Base-by-base conservation (phyloP, 805 yeast species). In the Pichia heedii region DNA sequence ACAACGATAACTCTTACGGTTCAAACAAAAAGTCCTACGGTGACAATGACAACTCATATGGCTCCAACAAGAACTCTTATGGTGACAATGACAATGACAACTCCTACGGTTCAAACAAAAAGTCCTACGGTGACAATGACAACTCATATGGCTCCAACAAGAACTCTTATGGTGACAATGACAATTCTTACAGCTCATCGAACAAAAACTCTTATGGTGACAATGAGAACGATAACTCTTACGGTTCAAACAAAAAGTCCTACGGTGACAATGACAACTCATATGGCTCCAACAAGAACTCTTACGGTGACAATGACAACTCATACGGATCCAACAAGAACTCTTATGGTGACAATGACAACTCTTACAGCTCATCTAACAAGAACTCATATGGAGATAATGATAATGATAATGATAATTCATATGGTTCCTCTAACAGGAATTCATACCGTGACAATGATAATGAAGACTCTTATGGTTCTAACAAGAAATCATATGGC, bases 101-200 rank as follows among this genome's bases (percentile, higher is more conserved):
- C 13, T 6, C 27, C 1, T 24, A 24, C 4, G 13, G 27, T 5
- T 24, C 27, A 5, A 39, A 44, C 13, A 30, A 41, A 18, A n/a
- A 65, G 54, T 59, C 63, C 29, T 60, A 56, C 49, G 70, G 66
- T 30, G 53, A 57, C 40, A 53, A 55, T 24, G 7, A 9, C 30
- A 15, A 27, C n/a, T 27, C 30, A 12, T 27, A 27, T 27, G 30
- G 32, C 15, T 29, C 32, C 7, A 29, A 29, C 8, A 29, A 29
- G 13, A 27, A 27, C 22, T 39, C 42, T 50, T 39, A 39, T 20
- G 36, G 40, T 36, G n/a, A n/a, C n/a, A 56, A 32, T n/a, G 16
- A 22, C 10, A 22, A 55, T 51, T 54, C 57, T 19, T n/a, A n/a
- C n/a, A n/a, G n/a, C n/a, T n/a, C n/a, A n/a, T n/a, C n/a, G n/a